phyloP scores from a whole-genome alignment of 78 protist species.

The Monocercomonoides exilis region DNA sequence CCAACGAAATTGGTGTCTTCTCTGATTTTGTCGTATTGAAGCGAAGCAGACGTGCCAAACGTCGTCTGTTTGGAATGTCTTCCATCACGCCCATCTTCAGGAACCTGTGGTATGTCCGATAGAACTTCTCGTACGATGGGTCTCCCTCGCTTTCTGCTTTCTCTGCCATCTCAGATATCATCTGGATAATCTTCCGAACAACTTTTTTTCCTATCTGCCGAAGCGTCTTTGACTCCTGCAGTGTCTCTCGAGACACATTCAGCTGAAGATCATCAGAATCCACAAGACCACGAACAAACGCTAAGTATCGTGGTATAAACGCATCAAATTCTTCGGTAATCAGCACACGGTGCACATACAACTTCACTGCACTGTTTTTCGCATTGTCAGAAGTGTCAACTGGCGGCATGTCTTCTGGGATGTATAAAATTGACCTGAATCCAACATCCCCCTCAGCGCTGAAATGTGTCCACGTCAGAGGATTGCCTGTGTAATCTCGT shows the following conservation, averaged over 20 bases:
- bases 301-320: slow-evolving; percentile 84
- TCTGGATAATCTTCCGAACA: slow-evolving; percentile 70
- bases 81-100: slow-evolving; percentile 92
- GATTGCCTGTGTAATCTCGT: neutral
- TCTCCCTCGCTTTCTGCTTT: slow-evolving; percentile 19
- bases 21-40: slow-evolving; percentile 42
- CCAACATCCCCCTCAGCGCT: neutral
- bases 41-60: slow-evolving; percentile 81
- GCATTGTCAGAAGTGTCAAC: too few relatives aligned
- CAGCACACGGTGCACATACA: slow-evolving; percentile 79
- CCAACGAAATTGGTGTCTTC: slow-evolving; percentile 45
- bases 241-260: slow-evolving; percentile 93
- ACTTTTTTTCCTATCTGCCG: slow-evolving; percentile 73
- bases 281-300: slow-evolving; percentile 90
- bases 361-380: neutral
- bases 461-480: neutral
- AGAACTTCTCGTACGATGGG: slow-evolving; percentile 41
- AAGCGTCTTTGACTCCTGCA: slow-evolving; percentile 52
- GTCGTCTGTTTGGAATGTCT: slow-evolving; percentile 68
- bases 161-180: slow-evolving; percentile 62
- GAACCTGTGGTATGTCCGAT: slow-evolving; percentile 68
- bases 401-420: neutral
- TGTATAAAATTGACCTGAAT: neutral
- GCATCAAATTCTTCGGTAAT: slow-evolving; percentile 82
- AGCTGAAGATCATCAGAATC: slow-evolving; percentile 86